phyloP scores from a whole-genome alignment of 306 rosid species.

The Acacia melanoxylon region DNA sequence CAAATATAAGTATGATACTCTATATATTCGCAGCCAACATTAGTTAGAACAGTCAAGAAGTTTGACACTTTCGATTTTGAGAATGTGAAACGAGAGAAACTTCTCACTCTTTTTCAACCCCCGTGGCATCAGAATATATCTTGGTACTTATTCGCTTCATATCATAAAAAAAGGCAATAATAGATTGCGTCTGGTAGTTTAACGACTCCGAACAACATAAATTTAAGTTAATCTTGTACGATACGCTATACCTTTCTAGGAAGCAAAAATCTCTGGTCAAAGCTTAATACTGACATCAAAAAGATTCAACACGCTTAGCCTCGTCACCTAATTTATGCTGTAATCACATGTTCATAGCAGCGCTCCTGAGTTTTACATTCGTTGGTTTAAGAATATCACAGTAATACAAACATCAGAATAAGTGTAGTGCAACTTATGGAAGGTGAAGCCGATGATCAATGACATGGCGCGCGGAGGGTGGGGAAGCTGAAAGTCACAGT shows the following conservation, averaged over 20 bases:
- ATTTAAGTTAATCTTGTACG: not conserved
- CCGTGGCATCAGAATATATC: not conserved
- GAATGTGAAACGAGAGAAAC: not conserved
- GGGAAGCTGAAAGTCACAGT: not conserved
- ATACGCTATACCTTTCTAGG: not conserved
- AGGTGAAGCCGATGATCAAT: not conserved
- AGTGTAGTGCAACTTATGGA: not conserved
- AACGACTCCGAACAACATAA: not conserved
- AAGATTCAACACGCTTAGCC: constrained; percentile 5
- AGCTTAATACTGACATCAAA: not conserved
- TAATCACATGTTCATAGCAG: not conserved
- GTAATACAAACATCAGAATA: not conserved
- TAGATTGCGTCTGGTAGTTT: not conserved
- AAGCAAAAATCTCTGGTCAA: constrained; percentile 1
- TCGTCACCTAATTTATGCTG: not conserved
- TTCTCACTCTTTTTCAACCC: not conserved
- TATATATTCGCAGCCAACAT: not conserved
- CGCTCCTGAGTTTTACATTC: not conserved
- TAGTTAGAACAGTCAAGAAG: not conserved
- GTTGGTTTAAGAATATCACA: not conserved
- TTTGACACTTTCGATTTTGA: not conserved
- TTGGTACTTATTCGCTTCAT: not conserved
- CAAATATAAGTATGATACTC: not conserved
- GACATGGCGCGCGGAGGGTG: not conserved
- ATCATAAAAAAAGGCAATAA: not conserved